A percentile compares a stretch with the other conserved stretches of the same genome.
These are phyloP conservation scores for Xylaria cubensis DNA, from an alignment of 495 filamentous ascomycete species.

Conservation along the genomic window DNA sequence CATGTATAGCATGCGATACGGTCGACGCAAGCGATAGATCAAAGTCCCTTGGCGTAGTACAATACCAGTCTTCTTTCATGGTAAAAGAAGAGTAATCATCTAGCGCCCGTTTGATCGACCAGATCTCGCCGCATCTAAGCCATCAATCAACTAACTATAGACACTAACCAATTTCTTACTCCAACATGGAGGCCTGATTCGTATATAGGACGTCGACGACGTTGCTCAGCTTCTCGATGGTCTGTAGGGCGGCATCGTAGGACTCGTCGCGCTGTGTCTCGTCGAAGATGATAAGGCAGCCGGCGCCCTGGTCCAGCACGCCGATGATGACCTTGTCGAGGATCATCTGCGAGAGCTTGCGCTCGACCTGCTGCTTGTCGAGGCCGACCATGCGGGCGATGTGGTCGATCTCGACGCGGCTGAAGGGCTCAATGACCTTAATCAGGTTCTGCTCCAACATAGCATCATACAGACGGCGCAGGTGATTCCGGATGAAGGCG, in stretches of 20 bases:
- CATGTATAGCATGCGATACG: slow-evolving; percentile 18
- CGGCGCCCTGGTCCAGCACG: slow-evolving; percentile 95
- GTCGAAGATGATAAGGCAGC: slow-evolving; percentile 95
- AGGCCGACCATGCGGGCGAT: slow-evolving; percentile 96
- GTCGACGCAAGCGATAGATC: background rate
- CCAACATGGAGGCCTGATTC: slow-evolving; percentile 93
- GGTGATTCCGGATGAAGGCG: slow-evolving; percentile 92
- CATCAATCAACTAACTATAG: background rate
- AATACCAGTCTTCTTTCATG: background rate
- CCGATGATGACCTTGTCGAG: slow-evolving; percentile 98
- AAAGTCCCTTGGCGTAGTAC: background rate
- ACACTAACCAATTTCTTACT: slow-evolving; percentile 58
- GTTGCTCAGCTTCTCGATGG: slow-evolving; percentile 95
- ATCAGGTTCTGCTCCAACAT: slow-evolving; percentile 99
- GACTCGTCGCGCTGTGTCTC: slow-evolving; percentile 91
- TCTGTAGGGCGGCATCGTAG: slow-evolving; percentile 92
- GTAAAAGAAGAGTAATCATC: background rate
- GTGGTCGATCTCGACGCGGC: slow-evolving; percentile 93
- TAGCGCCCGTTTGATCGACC: slow-evolving; percentile 8
- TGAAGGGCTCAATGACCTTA: slow-evolving; percentile 99
- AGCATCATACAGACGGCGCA: slow-evolving; percentile 92
- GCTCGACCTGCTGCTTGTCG: slow-evolving; percentile 95
- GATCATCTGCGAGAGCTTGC: slow-evolving; percentile 99
- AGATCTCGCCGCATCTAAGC: slow-evolving; percentile 17
- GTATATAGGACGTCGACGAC: slow-evolving; percentile 97